Conservation (phyloP, 345 rosid genomes). For the Cardiospermum halicacabum region DNA sequence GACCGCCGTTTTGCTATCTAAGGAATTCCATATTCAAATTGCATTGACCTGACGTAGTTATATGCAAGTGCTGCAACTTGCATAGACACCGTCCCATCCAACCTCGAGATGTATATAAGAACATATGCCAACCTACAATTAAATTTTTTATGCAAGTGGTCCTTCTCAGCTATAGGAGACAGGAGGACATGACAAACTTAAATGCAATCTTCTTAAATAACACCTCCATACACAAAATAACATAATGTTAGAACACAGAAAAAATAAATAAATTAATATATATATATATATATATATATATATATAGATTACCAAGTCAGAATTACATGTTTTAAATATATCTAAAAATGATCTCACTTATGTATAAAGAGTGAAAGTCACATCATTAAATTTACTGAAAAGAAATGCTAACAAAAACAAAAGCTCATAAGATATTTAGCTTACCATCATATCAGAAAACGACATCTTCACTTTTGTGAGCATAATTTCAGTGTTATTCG, state of each 20-base stretch:
- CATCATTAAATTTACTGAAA: not conserved
- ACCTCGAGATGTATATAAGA: not conserved
- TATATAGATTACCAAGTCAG: too few relatives aligned
- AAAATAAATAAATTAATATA: too few relatives aligned
- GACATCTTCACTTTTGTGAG: constrained; percentile 99
- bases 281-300: too few relatives aligned
- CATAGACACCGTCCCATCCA: not conserved
- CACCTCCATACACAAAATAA: not conserved
- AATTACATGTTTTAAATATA: not conserved
- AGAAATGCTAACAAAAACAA: constrained; percentile 2
- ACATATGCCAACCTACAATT: not conserved
- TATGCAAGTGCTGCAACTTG: not conserved
- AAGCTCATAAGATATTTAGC: constrained; percentile 23
- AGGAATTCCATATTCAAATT: not conserved
- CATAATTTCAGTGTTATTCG: constrained; percentile 99
- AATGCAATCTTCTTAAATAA: not conserved
- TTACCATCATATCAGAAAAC: constrained; percentile 98
- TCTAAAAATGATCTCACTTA: not conserved
- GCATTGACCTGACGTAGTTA: not conserved
- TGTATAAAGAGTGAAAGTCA: not conserved
- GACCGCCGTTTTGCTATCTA: not conserved
- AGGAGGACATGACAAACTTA: not conserved
- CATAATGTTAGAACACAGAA: not conserved
- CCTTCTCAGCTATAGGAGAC: not conserved
- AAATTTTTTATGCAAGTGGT: not conserved